These are phyloP conservation scores for Porogramme epimiltina DNA, from an alignment of 1,284 basidiomycete genomes.

Conservation along the genomic window DNA sequence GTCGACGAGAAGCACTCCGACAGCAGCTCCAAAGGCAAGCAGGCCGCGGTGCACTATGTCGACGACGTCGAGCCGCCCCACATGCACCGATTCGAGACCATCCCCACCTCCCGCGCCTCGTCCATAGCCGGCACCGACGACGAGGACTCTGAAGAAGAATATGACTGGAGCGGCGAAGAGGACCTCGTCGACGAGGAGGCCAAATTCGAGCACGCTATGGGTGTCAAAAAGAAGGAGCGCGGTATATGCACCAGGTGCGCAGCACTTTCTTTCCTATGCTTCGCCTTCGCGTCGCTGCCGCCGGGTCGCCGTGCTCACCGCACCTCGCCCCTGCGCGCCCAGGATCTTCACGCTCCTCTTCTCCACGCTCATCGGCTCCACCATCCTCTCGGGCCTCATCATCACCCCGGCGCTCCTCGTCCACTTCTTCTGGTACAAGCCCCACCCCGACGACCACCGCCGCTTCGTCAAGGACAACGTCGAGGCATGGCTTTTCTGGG, in stretches of 20 bases:
- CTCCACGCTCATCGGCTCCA: slow-evolving; percentile 72
- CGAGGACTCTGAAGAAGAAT: slow-evolving; percentile 52
- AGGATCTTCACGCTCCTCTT: slow-evolving; percentile 66
- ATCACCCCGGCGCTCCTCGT: slow-evolving; percentile 61
- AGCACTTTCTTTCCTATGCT: too few species aligned
- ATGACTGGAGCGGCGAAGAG: slow-evolving; percentile 76
- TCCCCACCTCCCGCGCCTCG: slow-evolving; percentile 38
- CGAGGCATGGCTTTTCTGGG: slow-evolving; percentile 80
- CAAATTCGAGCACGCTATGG: slow-evolving; percentile 63
- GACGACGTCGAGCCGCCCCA: slow-evolving; percentile 37
- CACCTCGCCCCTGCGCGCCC: not conserved
- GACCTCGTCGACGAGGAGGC: slow-evolving; percentile 70
- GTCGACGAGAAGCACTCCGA: slow-evolving; percentile 17
- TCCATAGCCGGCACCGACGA: slow-evolving; percentile 61
- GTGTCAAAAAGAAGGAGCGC: slow-evolving; percentile 42
- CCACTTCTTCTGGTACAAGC: slow-evolving; percentile 69
- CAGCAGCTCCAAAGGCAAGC: slow-evolving; percentile 27
- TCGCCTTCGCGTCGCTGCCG: not conserved
- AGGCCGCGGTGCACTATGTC: slow-evolving; percentile 59
- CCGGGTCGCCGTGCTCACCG: too few species aligned
- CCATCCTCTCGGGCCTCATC: slow-evolving; percentile 60
- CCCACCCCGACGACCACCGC: slow-evolving; percentile 54
- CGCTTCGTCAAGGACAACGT: slow-evolving; percentile 66
- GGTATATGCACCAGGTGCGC: slow-evolving; percentile 56
- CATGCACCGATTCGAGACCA: slow-evolving; percentile 28